Percentiles rank a stretch among this genome's conserved stretches.
These are phyloP conservation scores for Arabidopsis hybrid DNA, from an alignment of 441 rosid species.

Conservation along the genomic window DNA sequence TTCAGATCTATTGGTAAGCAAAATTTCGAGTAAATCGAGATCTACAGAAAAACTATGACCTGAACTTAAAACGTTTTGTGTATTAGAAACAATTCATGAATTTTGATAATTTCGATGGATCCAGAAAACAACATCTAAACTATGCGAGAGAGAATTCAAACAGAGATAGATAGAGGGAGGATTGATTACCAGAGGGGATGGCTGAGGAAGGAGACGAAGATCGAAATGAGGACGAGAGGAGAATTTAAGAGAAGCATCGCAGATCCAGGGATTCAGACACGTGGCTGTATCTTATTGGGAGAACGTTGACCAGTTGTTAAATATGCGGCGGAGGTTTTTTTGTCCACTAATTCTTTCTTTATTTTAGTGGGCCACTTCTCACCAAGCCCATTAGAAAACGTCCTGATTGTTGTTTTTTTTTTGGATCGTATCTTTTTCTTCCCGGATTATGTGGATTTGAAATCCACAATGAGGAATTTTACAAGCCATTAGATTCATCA, in stretches of 20 bases:
- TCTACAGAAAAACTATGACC: conserved; percentile 7
- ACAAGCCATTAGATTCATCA: too few relatives aligned
- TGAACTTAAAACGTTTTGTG: not conserved
- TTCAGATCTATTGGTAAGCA: conserved; percentile 26
- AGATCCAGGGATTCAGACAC: conserved; percentile 34
- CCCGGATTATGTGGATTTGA: not conserved
- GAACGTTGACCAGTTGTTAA: conserved; percentile 24
- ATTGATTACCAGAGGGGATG: conserved; percentile 41
- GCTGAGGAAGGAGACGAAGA: conserved; percentile 32
- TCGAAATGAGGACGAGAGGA: not conserved
- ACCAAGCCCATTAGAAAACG: conserved; percentile 15
- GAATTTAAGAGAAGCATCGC: conserved; percentile 25
- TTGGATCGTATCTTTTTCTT: too few relatives aligned
- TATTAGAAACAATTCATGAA: not conserved
- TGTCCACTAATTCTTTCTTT: conserved; percentile 18
- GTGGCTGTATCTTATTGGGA: conserved; percentile 31
- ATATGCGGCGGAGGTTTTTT: conserved; percentile 45
- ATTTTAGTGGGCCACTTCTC: conserved; percentile 28
- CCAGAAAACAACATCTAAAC: not conserved
- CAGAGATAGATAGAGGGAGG: conserved; percentile 12
- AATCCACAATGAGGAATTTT: not conserved
- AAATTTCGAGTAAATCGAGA: conserved; percentile 27
- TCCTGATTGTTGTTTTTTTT: not conserved
- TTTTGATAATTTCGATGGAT: not conserved
- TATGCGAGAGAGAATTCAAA: not conserved